Conservation (phyloP, 192 early-diverging fungal genomes). For the Radiomyces spectabilis region DNA sequence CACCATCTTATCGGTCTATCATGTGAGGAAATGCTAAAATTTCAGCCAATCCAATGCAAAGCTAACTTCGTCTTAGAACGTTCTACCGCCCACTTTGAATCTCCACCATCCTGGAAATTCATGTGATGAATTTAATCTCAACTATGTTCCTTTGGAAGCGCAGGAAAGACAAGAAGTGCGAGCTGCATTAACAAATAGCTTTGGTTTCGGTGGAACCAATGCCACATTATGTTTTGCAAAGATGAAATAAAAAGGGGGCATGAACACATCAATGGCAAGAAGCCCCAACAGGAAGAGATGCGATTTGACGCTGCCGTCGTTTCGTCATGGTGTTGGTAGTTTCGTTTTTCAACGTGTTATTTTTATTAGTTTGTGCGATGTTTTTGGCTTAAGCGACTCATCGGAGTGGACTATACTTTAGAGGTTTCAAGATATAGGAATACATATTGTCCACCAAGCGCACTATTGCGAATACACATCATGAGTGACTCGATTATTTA, state of each 20-base stretch:
- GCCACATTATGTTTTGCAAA: conserved; percentile 62
- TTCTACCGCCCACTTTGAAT: conserved; percentile 83
- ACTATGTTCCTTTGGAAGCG: conserved; percentile 73
- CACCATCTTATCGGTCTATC: conserved; percentile 61
- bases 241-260: conserved; percentile 21
- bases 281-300: too few relatives aligned
- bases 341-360: too few relatives aligned
- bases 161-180: conserved; percentile 50
- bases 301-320: too few relatives aligned
- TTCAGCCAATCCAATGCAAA: too few relatives aligned
- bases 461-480: conserved; percentile 34
- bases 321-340: too few relatives aligned
- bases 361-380: too few relatives aligned
- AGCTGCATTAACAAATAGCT: conserved; percentile 78
- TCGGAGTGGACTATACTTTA: conserved; percentile 70
- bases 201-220: conserved; percentile 89
- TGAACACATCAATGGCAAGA: too few relatives aligned
- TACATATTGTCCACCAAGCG: conserved; percentile 78
- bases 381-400: too few relatives aligned
- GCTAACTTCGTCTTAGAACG: conserved; percentile 43
- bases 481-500: background rate
- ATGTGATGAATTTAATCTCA: conserved; percentile 64
- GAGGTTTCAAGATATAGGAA: conserved; percentile 67
- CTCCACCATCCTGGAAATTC: conserved; percentile 49
- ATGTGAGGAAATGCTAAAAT: too few relatives aligned